Evolutionary conservation across 2,329 filamentous ascomycete species (phyloP).

Genomic region (Leptographium flavum): DNA sequence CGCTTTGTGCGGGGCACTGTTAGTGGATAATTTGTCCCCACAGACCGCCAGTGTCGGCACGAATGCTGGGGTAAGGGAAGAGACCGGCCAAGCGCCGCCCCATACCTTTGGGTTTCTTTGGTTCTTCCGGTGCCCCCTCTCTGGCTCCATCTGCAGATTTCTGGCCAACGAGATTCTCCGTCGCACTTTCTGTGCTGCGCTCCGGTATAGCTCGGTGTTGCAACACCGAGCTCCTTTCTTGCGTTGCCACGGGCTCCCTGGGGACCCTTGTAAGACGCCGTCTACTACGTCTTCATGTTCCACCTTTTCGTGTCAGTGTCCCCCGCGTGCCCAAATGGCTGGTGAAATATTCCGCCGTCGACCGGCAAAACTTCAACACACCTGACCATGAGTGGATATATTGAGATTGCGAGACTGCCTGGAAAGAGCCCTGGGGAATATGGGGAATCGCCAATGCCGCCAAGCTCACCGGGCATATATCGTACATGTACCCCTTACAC

Average conservation of each 20-base stretch:
- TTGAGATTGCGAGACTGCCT: too few species aligned
- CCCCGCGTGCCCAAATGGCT: too few species aligned
- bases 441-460: too few species aligned
- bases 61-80: conserved; percentile 1
- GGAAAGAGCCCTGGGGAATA: too few species aligned
- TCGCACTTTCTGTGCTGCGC: too few species aligned
- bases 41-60: not conserved
- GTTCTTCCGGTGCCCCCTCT: not conserved
- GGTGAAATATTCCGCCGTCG: too few species aligned
- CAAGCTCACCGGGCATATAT: too few species aligned
- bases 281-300: not conserved
- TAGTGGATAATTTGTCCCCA: not conserved
- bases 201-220: not conserved
- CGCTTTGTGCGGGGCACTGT: not conserved
- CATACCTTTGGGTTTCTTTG: not conserved
- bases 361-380: too few species aligned
- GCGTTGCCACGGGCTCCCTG: not conserved
- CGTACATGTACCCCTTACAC: too few species aligned
- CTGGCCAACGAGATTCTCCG: not conserved
- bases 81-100: not conserved
- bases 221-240: not conserved
- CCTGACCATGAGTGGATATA: too few species aligned
- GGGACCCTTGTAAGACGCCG: not conserved
- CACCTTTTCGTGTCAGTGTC: too few species aligned
- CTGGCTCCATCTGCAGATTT: not conserved